phyloP scores from a whole-genome alignment of 2,329 filamentous ascomycete genomes.

The Penicillium sp. region DNA sequence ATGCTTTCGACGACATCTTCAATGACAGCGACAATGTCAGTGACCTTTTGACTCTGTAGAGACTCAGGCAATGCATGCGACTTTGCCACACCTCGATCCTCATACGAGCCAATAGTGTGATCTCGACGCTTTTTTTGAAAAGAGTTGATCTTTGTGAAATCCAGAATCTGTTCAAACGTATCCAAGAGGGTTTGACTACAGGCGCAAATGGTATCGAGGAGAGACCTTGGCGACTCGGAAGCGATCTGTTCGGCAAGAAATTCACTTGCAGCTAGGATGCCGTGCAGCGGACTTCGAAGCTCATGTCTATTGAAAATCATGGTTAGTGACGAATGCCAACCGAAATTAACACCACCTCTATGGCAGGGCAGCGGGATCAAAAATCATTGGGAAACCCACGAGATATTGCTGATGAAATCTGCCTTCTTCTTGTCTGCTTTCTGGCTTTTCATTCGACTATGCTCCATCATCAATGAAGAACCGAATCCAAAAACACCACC shows the following conservation, averaged over 20 bases:
- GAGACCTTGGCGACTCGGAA: slow-evolving; percentile 38
- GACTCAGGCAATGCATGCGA: slow-evolving; percentile 1
- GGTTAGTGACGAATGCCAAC: too few species aligned
- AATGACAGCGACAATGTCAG: slow-evolving; percentile 43
- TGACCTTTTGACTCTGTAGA: slow-evolving; percentile 5
- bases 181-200: slow-evolving; percentile 53
- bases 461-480: slow-evolving; percentile 45
- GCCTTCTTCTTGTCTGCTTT: slow-evolving; percentile 46
- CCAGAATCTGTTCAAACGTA: slow-evolving; percentile 44
- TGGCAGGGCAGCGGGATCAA: not conserved
- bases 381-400: slow-evolving; percentile 8
- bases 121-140: slow-evolving; percentile 28
- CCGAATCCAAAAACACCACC: slow-evolving; percentile 45
- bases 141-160: slow-evolving; percentile 50
- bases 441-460: slow-evolving; percentile 14
- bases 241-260: slow-evolving; percentile 48
- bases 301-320: slow-evolving; percentile 39
- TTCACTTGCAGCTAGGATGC: slow-evolving; percentile 46
- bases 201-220: slow-evolving; percentile 49
- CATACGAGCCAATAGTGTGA: not conserved
- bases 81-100: not conserved
- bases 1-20: slow-evolving; percentile 55
- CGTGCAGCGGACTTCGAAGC: slow-evolving; percentile 45
- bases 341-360: too few species aligned
- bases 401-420: slow-evolving; percentile 53